Evolutionary conservation across 139 green algal species (phyloP), one percentile per base, ranked within the genome.

Genomic region (Picochlorum sp.): DNA sequence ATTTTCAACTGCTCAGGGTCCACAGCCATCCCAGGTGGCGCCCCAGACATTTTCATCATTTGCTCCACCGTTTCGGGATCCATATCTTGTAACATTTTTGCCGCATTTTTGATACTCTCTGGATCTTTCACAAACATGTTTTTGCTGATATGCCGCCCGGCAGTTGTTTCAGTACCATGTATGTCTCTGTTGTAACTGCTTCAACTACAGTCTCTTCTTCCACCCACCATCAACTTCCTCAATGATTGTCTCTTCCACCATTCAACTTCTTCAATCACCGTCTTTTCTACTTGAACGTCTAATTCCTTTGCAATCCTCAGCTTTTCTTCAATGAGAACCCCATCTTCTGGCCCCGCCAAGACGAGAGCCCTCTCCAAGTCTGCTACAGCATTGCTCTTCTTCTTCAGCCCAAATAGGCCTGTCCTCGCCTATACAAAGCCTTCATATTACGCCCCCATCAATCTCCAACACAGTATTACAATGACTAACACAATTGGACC

Each of bases 361-460:
- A 16, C n/a, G 20, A 72, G 6, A 15, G 73, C 73, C 23, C 32
- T 20, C 15, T 44, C 15, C 38, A 81, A 57, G 57, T 81, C 74
- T 21, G 6, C 20, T n/a, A 74, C 24, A n/a, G 66, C 65, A 20
- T 23, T 21, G 5, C 11, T 26, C 16, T 41, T 18, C 26, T 50
- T 47, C 14, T 45, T 45, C 24, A 73, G 4, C 8, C 15, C 51
- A 14, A 24, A 15, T 50, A 21, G 23, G 69, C 26, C 21, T 69
- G 72, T 45, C 66, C 66, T 57, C 74, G 50, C 20, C 74, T 68
- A 65, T 77, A 81, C 23, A 81, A 61, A 45, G 74, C 74, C 59
- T 81, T 81, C 47, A 68, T 62, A 56, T 81, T 81, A 49, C 20
- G 20, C 3, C 20, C 16, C 81, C 74, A 21, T 20, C 32, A 54